Percentiles rank a stretch among this genome's conserved stretches.
These are phyloP conservation scores for Sutorius eximius DNA, from an alignment of 1,284 basidiomycete genomes.

Conservation along the genomic window DNA sequence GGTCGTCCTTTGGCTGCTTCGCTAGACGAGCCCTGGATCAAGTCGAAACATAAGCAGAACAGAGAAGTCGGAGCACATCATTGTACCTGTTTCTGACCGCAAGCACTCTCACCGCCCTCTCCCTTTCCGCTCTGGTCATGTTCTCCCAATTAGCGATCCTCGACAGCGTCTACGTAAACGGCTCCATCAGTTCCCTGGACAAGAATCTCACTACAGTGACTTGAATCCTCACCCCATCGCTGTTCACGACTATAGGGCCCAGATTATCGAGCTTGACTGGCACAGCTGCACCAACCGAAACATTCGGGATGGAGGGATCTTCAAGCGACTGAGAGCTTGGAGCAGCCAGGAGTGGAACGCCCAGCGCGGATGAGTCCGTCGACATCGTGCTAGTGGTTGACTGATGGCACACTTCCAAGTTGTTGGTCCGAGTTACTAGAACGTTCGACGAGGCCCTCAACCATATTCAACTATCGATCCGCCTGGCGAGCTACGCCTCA, in stretches of 20 bases:
- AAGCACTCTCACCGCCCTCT: constrained; percentile 48
- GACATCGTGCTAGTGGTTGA: background rate
- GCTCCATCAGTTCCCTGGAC: background rate
- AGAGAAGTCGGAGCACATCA: background rate
- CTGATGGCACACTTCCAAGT: background rate
- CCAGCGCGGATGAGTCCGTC: background rate
- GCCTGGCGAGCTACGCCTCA: background rate
- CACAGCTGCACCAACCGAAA: constrained; percentile 17
- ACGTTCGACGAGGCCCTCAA: background rate
- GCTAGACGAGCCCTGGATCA: constrained; percentile 10
- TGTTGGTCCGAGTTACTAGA: background rate
- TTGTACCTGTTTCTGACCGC: constrained; percentile 48
- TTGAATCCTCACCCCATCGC: constrained; percentile 45
- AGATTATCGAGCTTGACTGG: constrained; percentile 48
- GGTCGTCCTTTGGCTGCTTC: background rate
- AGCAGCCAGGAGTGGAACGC: constrained; percentile 11
- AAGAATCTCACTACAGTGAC: background rate
- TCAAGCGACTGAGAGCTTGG: constrained; percentile 7
- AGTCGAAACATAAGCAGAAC: background rate
- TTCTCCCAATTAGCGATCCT: constrained; percentile 55
- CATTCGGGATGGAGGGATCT: constrained; percentile 8
- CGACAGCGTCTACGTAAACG: constrained; percentile 44
- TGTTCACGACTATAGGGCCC: constrained; percentile 59
- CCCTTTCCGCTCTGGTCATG: constrained; percentile 50
- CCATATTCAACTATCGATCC: background rate